Evolutionary conservation across 345 rosid genomes (phyloP), one percentile per base, ranked within the genome.

Genomic region (Citrus glauca): DNA sequence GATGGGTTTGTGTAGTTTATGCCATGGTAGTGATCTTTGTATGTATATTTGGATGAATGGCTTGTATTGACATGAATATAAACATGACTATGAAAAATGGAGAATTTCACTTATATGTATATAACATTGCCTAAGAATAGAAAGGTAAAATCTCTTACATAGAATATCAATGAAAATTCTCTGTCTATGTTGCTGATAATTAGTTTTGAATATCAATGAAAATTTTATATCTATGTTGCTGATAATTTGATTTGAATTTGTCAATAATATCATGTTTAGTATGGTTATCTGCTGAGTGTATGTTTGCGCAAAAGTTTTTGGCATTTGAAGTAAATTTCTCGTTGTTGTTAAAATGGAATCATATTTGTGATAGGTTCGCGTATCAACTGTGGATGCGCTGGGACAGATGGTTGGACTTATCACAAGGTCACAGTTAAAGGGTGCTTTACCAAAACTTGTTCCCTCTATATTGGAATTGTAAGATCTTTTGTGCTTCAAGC

Each of bases 401-500:
- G 98, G 99, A 80, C 99, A 95, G 81, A 92, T 95, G 98, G 96
- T 93, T 80, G 94, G 97, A 83, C 96, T 95, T 82, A 84, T 95
- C 81, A 86, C 92, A 32, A 85, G 99, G 76, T 75, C 94, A 65
- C 91, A 93, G 78, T 87, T 95, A 74, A 95, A 93, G 84, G 89
- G 96, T 71, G 98, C 99, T 80, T 84, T 95, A 87, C 97, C 98
- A 33, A 90, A 92, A 84, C 92, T 95, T 81, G 86, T 93, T 79
- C 98, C 99, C 50, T 86, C 97, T 28, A 83, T 95, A 78, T 84
- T 95, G 83, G 99, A 95, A 81, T 82, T 95, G 99, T 95, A 84
- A 86, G 97, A 55, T 70, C 66, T 69, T 38, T 66, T 17, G n/a
- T 65, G 37, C 37, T 25, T 77, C 28, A 64, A 64, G 45, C 60